Base-by-base conservation (phyloP, 169 alveolate genomes). In the Plasmodium yoelii region DNA sequence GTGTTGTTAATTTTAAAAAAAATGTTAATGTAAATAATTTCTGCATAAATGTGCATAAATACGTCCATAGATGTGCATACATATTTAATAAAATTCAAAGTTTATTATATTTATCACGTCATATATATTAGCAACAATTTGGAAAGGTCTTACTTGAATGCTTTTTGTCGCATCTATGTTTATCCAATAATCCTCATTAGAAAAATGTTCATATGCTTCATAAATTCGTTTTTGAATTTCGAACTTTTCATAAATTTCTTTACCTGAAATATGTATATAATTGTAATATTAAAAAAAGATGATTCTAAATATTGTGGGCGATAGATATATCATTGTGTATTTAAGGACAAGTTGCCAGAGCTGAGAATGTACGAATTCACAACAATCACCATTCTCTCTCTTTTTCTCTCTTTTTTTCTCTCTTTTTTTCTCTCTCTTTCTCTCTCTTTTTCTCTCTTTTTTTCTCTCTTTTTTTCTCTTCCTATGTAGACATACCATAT, bases 101-200 rank as follows among this genome's bases (percentile, higher is more conserved):
- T 34, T 34, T 34, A 34, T 34, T 34, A 34, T 4, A 34, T 34
- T 34, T 34, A 3, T 34, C 7, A 34, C 7, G 7, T 34, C 4
- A 4, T 28, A 3, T 34, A 34, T 34, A 34, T 34, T 34, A 34
- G 5, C 7, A 3, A 34, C 4, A 34, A 34, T 34, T 34, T 34
- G 0, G 4, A 5, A 5, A 51, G 0, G 4, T 28, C 13, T 80
- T 80, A 80, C 90, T 46, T 80, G 63, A 6, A 80, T 65, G 4
- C 56, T 88, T 92, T 86, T 89, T 39, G 70, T 93, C 60, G 80
- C 92, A 44, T 87, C 92, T 13, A 87, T 61, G 42, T 65, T 75
- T 26, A 64, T 67, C 92, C 92, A 87, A 28, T 70, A 87, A 57
- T 73, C 71, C 53, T 87, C 87, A 10, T 67, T 19, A 7, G 56